Conservation (phyloP, 139 green algal species). For the Chlamydomonas sphaeroides region DNA sequence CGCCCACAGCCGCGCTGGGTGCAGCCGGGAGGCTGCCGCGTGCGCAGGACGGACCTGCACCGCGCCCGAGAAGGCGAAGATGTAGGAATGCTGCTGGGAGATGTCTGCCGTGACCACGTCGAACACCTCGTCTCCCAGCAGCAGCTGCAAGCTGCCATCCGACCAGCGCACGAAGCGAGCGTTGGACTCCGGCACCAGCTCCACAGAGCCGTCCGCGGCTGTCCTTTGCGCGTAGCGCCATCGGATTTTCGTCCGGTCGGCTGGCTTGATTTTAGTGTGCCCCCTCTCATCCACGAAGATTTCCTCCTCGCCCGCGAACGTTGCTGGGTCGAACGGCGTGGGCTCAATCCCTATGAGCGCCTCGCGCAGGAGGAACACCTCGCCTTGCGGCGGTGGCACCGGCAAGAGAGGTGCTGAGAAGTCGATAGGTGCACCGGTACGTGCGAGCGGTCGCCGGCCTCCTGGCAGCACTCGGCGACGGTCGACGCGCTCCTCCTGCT, state of each 20-base stretch:
- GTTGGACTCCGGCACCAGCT: slow-evolving; percentile 74
- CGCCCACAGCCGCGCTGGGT: too few relatives aligned
- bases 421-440: slow-evolving; percentile 47
- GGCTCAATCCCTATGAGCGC: slow-evolving; percentile 78
- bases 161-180: slow-evolving; percentile 83
- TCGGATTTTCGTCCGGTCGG: slow-evolving; percentile 40
- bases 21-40: too few relatives aligned
- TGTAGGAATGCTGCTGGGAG: slow-evolving; percentile 63
- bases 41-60: slow-evolving; percentile 59
- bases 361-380: slow-evolving; percentile 62
- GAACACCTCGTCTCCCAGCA: slow-evolving; percentile 82
- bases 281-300: slow-evolving; percentile 60
- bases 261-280: slow-evolving; percentile 24
- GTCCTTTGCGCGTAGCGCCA: slow-evolving; percentile 18
- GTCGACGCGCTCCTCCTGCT: background rate
- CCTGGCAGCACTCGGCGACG: background rate
- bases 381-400: slow-evolving; percentile 25
- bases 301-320: slow-evolving; percentile 57
- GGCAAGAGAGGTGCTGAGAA: slow-evolving; percentile 51
- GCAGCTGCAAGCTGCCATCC: slow-evolving; percentile 76
- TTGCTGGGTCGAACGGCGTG: slow-evolving; percentile 69
- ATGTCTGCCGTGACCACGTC: slow-evolving; percentile 73
- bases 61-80: slow-evolving; percentile 63
- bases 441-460: background rate
- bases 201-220: slow-evolving; percentile 23